Percentiles rank a stretch among this genome's conserved stretches.
Evolutionary conservation across 176 grass and related monocot species (phyloP).

Genomic region (Paspalum vaginatum): DNA sequence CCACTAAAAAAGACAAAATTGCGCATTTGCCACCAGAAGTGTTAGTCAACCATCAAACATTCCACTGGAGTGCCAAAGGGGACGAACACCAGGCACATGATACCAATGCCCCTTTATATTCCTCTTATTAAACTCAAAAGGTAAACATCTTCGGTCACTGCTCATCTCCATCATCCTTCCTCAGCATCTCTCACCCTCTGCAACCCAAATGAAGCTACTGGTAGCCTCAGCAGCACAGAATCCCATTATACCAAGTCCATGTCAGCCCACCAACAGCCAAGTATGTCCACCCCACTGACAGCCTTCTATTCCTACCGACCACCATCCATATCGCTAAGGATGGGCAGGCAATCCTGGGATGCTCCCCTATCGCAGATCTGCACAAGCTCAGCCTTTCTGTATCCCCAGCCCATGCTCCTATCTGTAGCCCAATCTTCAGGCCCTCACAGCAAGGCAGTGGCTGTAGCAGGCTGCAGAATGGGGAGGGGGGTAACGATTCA

Average conservation of each 20-base stretch:
- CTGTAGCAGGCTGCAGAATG: background rate
- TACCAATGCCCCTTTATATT: background rate
- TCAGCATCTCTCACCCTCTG: background rate
- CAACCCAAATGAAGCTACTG: background rate
- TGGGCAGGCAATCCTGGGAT: background rate
- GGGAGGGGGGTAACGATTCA: background rate
- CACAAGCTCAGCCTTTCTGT: background rate
- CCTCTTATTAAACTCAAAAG: background rate
- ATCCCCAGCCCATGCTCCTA: background rate
- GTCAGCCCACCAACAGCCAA: background rate
- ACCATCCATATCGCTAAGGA: background rate
- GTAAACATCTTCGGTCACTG: background rate
- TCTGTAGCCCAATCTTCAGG: background rate
- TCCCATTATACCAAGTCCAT: background rate
- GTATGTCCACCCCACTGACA: background rate
- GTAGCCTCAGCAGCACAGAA: background rate
- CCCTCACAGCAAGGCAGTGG: background rate
- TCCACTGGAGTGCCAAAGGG: background rate
- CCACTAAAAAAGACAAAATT: background rate
- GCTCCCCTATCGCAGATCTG: background rate
- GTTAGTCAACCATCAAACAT: slow-evolving; percentile 17
- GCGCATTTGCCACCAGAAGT: background rate
- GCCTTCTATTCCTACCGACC: background rate
- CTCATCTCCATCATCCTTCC: background rate
- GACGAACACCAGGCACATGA: background rate